Base-by-base conservation (phyloP, 2,329 filamentous ascomycete species). In the Colletotrichum kahawae region DNA sequence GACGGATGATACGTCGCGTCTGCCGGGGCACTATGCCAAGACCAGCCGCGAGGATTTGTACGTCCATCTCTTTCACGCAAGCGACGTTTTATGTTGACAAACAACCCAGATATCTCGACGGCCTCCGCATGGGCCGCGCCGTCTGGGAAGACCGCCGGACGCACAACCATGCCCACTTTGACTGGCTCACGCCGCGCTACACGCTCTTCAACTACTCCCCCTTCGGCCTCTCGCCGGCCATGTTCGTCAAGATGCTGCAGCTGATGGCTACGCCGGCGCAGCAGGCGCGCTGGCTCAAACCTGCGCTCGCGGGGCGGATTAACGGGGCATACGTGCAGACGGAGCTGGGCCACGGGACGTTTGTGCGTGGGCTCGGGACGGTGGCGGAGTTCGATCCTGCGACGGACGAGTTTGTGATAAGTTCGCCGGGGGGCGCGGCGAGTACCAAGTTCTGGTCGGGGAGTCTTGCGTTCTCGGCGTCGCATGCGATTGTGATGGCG, bases 41-140 rank as follows among this genome's bases (percentile, higher is more conserved):
- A 57, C 54, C 21, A 57, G 54, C 54, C 54, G 54, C 13, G 54
- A 57, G 16, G 54, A 57, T 2, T 2, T 57, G 54, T 57, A 18
- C 2, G 24, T n/a, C 5, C 21, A 56, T n/a, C 18, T 43, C 9
- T 12, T 48, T 21, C 7, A 14, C 1, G 14, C 0, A 29, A 16
- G 2, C 9, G 27, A 24, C 7, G 7, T 4, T 5, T 0, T 2
- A 1, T 29, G 14, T 27, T 29, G 21, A 18, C 7, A 13, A 29
- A 21, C 13, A 29, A 31, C 10, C 9, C 3, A 60, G 57, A 33
- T 60, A 60, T 12, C 57, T 60, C 27, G 57, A 34, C 29, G 57
- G 57, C 27, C 29, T 60, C 27, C 57, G 57, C 27, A 60, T 60
- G 57, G 57, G 57, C 57, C 57, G 57, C 57, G 57, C 57, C 27